Base-by-base conservation (phyloP, 495 filamentous ascomycete genomes). In the Xylaria longipes region DNA sequence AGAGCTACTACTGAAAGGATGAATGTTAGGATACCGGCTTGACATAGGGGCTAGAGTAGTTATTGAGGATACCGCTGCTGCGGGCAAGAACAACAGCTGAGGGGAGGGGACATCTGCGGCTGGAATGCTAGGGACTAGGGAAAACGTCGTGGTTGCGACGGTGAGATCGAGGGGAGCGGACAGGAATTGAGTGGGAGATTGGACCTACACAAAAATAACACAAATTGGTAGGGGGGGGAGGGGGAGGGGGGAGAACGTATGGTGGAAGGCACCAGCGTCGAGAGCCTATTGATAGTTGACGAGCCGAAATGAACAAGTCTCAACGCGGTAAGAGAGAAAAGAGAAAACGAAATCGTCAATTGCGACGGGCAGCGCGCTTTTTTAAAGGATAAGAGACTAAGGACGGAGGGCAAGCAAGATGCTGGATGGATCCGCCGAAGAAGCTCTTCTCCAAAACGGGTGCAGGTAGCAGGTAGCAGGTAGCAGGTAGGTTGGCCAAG, bases 391-490 rank as follows among this genome's bases (percentile, higher is more conserved):
- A 48, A 68, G 69, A 70, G 71, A 70, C 73, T 72, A 75, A 69
- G 58, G 72, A 71, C 68, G 58, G 76, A 67, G 70, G 68, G 70
- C 70, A 70, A 74, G 70, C 70, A 70, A 74, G 70, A 68, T 68
- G 60, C 64, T 71, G 63, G 65, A 54, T 72, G 68, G 74, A 65
- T 74, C 70, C 71, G 68, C 74, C 77, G 82, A 75, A 78, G 76
- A 78, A 80, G 80, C 82, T 81, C 80, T 83, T 77, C 82, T 78
- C 77, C 73, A 64, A 71, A 65, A 65, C 54, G 62, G 69, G 69
- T 50, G 62, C 69, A 57, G 43, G 50, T 66, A n/a, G n/a, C n/a
- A n/a, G n/a, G n/a, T 27, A 33, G 63, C 57, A n/a, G n/a, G n/a
- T n/a, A n/a, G n/a, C 29, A 37, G 31, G 57, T 54, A 54, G 17